phyloP scores from a whole-genome alignment of 768 basidiomycete species.

The Pleurotus tuber-regium region DNA sequence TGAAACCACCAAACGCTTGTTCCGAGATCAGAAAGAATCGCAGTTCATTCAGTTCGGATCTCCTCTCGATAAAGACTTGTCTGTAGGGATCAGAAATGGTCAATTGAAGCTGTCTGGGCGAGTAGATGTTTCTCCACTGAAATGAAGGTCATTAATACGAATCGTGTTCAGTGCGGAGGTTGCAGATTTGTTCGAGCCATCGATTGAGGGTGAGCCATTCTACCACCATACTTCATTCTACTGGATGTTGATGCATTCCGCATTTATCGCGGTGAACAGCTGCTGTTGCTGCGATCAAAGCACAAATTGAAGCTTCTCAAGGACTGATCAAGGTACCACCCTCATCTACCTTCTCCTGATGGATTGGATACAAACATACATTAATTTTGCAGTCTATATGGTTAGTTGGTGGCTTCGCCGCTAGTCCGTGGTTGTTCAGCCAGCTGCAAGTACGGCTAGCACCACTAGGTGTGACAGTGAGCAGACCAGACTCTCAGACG shows the following conservation, averaged over 20 bases:
- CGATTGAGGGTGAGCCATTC: conserved; percentile 57
- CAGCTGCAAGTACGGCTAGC: conserved; percentile 71
- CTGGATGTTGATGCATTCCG: no score
- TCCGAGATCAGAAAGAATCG: conserved; percentile 62
- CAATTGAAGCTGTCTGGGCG: conserved; percentile 57
- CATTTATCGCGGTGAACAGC: conserved; percentile 27
- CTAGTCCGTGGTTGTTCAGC: conserved; percentile 75
- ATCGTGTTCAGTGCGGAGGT: conserved; percentile 40
- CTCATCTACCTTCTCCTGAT: background rate
- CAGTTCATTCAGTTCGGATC: conserved; percentile 79
- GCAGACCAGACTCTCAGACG: conserved; percentile 80
- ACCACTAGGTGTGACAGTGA: conserved; percentile 56
- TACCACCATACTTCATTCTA: no score
- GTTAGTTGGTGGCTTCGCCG: conserved; percentile 81
- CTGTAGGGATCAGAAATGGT: conserved; percentile 70
- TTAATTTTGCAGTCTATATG: conserved; percentile 61
- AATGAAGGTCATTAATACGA: background rate
- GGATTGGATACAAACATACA: background rate
- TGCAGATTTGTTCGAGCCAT: conserved; percentile 75
- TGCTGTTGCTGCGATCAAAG: conserved; percentile 64
- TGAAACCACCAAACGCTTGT: conserved; percentile 79
- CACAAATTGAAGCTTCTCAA: conserved; percentile 66
- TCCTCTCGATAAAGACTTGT: conserved; percentile 69
- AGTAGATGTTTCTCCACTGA: background rate
- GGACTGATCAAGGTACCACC: conserved; percentile 59